Evolutionary conservation across 192 early-diverging fungal species (phyloP), one percentile per base, ranked within the genome.

Genomic region (Cetraspora pellucida): DNA sequence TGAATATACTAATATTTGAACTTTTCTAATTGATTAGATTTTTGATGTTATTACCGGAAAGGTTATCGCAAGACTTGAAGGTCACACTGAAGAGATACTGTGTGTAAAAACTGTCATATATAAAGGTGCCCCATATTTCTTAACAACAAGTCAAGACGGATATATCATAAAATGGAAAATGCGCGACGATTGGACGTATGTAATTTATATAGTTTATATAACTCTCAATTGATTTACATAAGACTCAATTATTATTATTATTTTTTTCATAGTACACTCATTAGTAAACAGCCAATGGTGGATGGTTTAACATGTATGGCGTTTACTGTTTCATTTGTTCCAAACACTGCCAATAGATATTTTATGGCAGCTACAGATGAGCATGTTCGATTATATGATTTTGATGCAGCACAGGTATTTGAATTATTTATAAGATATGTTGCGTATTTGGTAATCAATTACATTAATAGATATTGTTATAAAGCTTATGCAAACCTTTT

Each of bases 281-380:
- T 90, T 27, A 88, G 89, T 25, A 77, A 87, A 54, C 88, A 79
- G n/a, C 84, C 87, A 59, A 91, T 97, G 84, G 84, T 82, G 13
- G 95, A 97, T 69, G 93, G 92, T 21, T 82, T 92, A 21, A 97
- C 95, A 2, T 96, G 95, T 82, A 98, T 98, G 96, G 95, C 95
- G 13, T 98, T 98, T 83, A 95, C 92, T 0, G 92, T 95, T 16
- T 93, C 95, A 21, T 98, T 98, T 85, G 83, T 96, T 37, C 96
- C 96, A 2, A 90, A 95, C 77, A 94, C 94, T 2, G 96, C 95
- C 27, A 98, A 98, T 85, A 92, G 89, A 72, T 98, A 94, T 83
- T 96, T 98, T 78, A 74, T 95, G 54, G 95, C 95, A 4, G 89
- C 96, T 7, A 94, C 92, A 46, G 96, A 98, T 73, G 94, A 94